Percentiles rank a stretch among this genome's conserved stretches.
phyloP scores from a whole-genome alignment of 805 yeast species.

The Yarrowia yakushimensis region DNA sequence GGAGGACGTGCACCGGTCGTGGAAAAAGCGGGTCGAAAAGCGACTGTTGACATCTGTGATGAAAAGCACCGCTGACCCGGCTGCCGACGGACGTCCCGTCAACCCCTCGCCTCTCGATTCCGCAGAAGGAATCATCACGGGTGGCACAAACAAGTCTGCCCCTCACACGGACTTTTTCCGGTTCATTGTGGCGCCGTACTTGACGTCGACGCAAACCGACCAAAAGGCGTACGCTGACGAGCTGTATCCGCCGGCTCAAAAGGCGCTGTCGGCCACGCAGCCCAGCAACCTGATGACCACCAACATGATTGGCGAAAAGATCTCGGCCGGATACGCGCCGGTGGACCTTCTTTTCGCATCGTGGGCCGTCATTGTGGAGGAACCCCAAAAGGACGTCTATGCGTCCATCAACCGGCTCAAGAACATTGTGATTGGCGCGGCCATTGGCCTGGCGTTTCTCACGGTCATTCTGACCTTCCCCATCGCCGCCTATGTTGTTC shows the following conservation, averaged over 20 bases:
- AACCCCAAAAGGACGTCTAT: slow-evolving; percentile 54
- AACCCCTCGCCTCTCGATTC: neutral
- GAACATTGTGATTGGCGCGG: slow-evolving; percentile 71
- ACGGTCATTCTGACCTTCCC: slow-evolving; percentile 77
- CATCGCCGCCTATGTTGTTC: slow-evolving; percentile 75
- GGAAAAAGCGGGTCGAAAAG: neutral
- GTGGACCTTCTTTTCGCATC: slow-evolving; percentile 44
- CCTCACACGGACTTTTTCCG: slow-evolving; percentile 23
- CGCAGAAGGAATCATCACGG: neutral
- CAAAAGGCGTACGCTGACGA: slow-evolving; percentile 29
- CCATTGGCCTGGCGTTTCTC: slow-evolving; percentile 70
- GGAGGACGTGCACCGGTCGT: neutral
- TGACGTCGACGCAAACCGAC: slow-evolving; percentile 35
- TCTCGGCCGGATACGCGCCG: slow-evolving; percentile 57
- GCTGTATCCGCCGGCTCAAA: slow-evolving; percentile 35
- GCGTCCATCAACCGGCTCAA: slow-evolving; percentile 60
- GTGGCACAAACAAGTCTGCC: neutral
- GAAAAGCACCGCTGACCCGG: too few species aligned
- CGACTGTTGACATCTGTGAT: neutral
- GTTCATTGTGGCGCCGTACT: slow-evolving; percentile 30
- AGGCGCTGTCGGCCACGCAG: slow-evolving; percentile 36
- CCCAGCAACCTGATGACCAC: slow-evolving; percentile 12
- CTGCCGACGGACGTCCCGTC: neutral
- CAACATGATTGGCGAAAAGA: slow-evolving; percentile 39
- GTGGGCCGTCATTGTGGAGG: slow-evolving; percentile 79